Percentiles rank a stretch among this genome's conserved stretches.
Evolutionary conservation across 176 grass and related monocot species (phyloP).

Genomic region (Calamus simplicifolius): DNA sequence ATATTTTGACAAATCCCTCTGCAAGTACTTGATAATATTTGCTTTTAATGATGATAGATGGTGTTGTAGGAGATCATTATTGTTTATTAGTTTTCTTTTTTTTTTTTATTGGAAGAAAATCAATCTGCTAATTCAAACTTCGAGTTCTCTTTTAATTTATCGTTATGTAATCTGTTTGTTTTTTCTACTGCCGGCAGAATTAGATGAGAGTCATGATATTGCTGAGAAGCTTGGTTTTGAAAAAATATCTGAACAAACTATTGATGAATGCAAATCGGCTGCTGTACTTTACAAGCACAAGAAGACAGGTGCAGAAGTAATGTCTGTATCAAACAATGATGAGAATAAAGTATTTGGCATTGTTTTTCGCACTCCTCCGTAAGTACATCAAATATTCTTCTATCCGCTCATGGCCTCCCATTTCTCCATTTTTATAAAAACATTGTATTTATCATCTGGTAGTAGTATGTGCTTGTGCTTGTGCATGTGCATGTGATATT

Average conservation of each 20-base stretch:
- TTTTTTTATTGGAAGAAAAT: too few relatives aligned
- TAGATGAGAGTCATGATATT: constrained; percentile 59
- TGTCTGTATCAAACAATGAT: constrained; percentile 85
- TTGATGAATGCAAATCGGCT: constrained; percentile 92
- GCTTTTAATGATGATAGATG: too few relatives aligned
- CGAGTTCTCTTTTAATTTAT: too few relatives aligned
- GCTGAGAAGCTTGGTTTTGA: constrained; percentile 73
- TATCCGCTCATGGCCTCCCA: background rate
- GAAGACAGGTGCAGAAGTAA: constrained; percentile 86
- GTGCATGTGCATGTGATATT: too few relatives aligned
- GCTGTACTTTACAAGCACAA: constrained; percentile 91
- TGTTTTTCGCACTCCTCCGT: constrained; percentile 98
- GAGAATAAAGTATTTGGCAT: constrained; percentile 98
- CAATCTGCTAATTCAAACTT: too few relatives aligned
- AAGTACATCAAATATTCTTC: constrained; percentile 24
- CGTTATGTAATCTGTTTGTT: constrained; percentile 24
- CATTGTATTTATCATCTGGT: too few relatives aligned
- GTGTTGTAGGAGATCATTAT: too few relatives aligned
- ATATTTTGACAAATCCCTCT: too few relatives aligned
- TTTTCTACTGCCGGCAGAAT: constrained; percentile 33
- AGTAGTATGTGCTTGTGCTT: too few relatives aligned
- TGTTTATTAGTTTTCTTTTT: too few relatives aligned
- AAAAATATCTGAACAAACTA: constrained; percentile 75
- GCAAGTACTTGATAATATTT: too few relatives aligned
- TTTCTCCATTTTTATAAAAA: too few relatives aligned